These are phyloP conservation scores for Citrullus colocynthis DNA, from an alignment of 306 rosid genomes.

Conservation along the genomic window DNA sequence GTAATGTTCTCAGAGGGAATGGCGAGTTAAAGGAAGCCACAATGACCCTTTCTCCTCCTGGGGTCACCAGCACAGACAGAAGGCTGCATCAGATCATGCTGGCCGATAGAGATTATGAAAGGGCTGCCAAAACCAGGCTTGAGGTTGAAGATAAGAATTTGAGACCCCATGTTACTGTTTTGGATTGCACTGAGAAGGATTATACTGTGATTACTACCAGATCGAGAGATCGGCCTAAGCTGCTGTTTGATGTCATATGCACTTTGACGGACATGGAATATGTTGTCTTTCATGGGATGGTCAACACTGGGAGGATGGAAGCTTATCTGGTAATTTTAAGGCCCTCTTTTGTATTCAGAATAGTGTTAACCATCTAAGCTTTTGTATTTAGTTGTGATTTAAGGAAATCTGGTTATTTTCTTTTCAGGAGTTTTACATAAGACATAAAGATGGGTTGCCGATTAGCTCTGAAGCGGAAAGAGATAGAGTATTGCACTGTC, in stretches of 20 bases:
- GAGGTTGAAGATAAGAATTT: conserved; percentile 29
- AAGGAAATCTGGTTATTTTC: not conserved
- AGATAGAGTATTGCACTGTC: conserved; percentile 71
- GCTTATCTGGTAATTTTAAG: conserved; percentile 61
- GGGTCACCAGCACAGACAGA: conserved; percentile 65
- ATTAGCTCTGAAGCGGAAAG: conserved; percentile 84
- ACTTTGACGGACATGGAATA: conserved; percentile 95
- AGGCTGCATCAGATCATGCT: conserved; percentile 94
- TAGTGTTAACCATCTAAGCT: not conserved
- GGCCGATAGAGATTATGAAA: conserved; percentile 87
- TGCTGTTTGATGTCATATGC: conserved; percentile 86
- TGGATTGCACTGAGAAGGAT: conserved; percentile 69
- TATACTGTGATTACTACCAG: conserved; percentile 70
- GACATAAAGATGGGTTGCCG: conserved; percentile 86
- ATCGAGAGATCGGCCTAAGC: conserved; percentile 77
- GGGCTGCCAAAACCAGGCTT: conserved; percentile 33
- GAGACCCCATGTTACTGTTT: conserved; percentile 53
- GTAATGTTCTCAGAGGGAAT: conserved; percentile 69
- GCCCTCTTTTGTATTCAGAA: not conserved
- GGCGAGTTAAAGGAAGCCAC: conserved; percentile 56
- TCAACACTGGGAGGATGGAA: conserved; percentile 51
- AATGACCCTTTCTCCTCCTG: conserved; percentile 60
- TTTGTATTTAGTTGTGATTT: not conserved
- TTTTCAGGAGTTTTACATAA: conserved; percentile 71
- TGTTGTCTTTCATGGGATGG: conserved; percentile 84